Conservation (phyloP, 2,329 filamentous ascomycete genomes). For the Hypoxylon sp. region DNA sequence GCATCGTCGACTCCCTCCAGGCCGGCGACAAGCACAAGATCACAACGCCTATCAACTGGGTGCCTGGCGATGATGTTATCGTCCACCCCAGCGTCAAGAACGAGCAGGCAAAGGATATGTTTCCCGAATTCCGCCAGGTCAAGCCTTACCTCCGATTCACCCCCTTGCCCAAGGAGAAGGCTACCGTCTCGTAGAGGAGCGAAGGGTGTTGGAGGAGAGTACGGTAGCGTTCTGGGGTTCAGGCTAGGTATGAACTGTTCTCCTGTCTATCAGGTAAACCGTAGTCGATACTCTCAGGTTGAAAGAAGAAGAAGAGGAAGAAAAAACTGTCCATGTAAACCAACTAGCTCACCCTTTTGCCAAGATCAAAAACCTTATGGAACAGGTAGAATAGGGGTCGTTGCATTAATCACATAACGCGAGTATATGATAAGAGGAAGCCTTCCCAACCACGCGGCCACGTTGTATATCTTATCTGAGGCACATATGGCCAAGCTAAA, state of each 20-base stretch:
- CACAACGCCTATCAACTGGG: conserved; percentile 91
- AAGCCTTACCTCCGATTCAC: conserved; percentile 81
- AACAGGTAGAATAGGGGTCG: no score
- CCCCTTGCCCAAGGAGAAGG: conserved; percentile 64
- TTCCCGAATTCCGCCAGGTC: conserved; percentile 75
- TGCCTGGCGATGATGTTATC: conserved; percentile 88
- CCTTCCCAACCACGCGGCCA: neutral
- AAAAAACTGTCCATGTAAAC: no score
- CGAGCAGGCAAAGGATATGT: conserved; percentile 86
- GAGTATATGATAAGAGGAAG: no score
- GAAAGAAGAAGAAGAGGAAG: neutral
- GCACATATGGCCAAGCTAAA: no score
- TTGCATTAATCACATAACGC: no score
- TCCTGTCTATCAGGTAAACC: no score
- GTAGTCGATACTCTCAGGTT: neutral
- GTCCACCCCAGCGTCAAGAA: conserved; percentile 84
- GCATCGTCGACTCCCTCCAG: conserved; percentile 81
- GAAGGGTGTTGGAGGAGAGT: neutral
- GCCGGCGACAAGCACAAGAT: conserved; percentile 87
- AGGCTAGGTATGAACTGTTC: neutral
- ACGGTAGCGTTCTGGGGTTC: neutral
- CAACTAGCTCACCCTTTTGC: no score
- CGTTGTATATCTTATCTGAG: neutral
- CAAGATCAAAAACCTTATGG: no score
- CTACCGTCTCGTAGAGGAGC: conserved; percentile 44